Evolutionary conservation across 139 green algal genomes (phyloP).

Genomic region (Mesotaenium endlicherianum): DNA sequence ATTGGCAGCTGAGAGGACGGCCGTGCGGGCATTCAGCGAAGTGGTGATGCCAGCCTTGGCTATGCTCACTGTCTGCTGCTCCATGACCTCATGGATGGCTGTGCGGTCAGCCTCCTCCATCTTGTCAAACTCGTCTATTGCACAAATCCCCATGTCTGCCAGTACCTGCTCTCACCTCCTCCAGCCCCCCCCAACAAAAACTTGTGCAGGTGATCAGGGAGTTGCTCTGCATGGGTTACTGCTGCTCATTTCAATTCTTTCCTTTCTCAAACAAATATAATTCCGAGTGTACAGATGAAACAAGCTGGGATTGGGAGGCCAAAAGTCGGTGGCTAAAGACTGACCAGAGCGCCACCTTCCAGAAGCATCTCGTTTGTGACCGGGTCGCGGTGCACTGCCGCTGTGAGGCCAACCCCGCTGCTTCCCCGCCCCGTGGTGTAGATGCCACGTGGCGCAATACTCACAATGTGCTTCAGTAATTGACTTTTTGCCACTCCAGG

Average conservation of each 20-base stretch:
- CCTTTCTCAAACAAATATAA: too few species aligned
- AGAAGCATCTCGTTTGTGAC: conserved; percentile 92
- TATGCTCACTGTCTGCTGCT: conserved; percentile 94
- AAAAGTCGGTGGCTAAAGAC: too few species aligned
- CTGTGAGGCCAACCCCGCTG: conserved; percentile 92
- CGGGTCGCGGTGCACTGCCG: conserved; percentile 83
- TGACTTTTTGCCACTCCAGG: conserved; percentile 97
- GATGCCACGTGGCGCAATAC: conserved; percentile 76
- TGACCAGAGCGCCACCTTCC: conserved; percentile 88
- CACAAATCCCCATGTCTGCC: conserved; percentile 97
- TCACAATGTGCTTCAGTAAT: conserved; percentile 64
- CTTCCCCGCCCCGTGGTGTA: conserved; percentile 97
- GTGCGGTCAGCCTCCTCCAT: conserved; percentile 98
- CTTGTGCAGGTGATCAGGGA: too few species aligned
- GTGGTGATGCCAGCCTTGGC: conserved; percentile 99
- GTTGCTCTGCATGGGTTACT: too few species aligned
- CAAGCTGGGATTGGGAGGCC: too few species aligned
- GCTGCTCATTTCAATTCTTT: too few species aligned
- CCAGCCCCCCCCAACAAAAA: too few species aligned
- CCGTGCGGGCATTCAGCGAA: conserved; percentile 96
- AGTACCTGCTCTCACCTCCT: conserved; percentile 76
- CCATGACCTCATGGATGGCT: conserved; percentile 94
- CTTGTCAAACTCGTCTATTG: conserved; percentile 99
- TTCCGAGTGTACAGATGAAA: too few species aligned
- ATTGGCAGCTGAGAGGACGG: conserved; percentile 95